These are phyloP conservation scores for Xylaria curta DNA, from an alignment of 495 filamentous ascomycete species.

Conservation along the genomic window DNA sequence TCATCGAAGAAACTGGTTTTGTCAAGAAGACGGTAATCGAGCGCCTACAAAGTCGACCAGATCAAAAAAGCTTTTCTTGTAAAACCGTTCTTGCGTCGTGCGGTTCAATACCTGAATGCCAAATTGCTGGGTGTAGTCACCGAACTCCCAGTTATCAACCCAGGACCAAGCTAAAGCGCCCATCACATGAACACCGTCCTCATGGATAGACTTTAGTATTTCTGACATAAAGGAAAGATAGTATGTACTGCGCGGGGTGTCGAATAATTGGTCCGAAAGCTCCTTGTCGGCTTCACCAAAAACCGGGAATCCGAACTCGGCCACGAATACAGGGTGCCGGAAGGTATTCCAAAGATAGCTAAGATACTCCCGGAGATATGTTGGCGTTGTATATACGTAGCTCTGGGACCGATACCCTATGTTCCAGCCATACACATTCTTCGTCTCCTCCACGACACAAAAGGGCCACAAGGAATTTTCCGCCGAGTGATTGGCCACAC, in stretches of 20 bases:
- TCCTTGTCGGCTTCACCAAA: constrained; percentile 46
- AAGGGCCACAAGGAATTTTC: constrained; percentile 47
- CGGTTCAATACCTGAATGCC: constrained; percentile 53
- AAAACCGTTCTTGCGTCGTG: constrained; percentile 48
- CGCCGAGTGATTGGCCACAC: constrained; percentile 32
- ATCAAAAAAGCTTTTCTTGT: constrained; percentile 58
- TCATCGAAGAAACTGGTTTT: too few relatives aligned
- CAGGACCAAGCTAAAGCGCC: constrained; percentile 59
- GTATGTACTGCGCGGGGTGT: constrained; percentile 30
- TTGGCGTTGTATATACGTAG: constrained; percentile 45
- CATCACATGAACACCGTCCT: constrained; percentile 54
- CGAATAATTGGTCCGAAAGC: constrained; percentile 55
- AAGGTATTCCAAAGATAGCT: constrained; percentile 54
- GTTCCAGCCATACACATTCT: constrained; percentile 31
- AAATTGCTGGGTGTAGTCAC: constrained; percentile 42
- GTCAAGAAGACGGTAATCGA: constrained; percentile 22
- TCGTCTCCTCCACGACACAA: constrained; percentile 48
- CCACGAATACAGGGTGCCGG: constrained; percentile 43
- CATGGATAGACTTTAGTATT: constrained; percentile 50
- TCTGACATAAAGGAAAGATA: constrained; percentile 47
- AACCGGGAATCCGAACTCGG: constrained; percentile 15
- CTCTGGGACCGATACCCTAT: constrained; percentile 48
- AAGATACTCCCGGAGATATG: constrained; percentile 46
- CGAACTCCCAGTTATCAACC: constrained; percentile 57
- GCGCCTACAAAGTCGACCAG: constrained; percentile 48